A percentile compares a stretch with the other conserved stretches of the same genome.
phyloP scores from a whole-genome alignment of 768 basidiomycete genomes.

The Leccinum olivaceopallidum region DNA sequence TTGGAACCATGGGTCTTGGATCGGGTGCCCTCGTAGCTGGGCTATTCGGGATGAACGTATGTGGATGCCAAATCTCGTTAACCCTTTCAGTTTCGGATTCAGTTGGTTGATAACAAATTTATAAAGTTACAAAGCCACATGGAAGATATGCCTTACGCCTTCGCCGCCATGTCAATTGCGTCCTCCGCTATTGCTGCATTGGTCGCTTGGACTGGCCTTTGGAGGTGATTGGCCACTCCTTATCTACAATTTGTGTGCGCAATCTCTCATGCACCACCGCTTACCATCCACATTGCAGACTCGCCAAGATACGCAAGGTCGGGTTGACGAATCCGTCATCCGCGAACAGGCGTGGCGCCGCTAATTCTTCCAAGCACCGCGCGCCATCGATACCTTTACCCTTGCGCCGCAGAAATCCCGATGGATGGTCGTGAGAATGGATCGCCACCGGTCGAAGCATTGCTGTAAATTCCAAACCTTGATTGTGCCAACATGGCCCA shows the following conservation, averaged over 20 bases:
- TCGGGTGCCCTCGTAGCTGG: conserved; percentile 89
- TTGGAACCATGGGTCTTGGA: conserved; percentile 90
- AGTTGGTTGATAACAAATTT: conserved; percentile 23
- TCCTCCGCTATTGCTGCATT: conserved; percentile 59
- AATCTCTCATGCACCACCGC: conserved; percentile 6
- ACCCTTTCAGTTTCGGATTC: conserved; percentile 26
- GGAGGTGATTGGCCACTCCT: conserved; percentile 43
- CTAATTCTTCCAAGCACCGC: conserved; percentile 18
- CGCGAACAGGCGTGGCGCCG: conserved; percentile 10
- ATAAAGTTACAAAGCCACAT: conserved; percentile 70
- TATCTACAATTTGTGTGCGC: conserved; percentile 14
- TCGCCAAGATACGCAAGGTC: conserved; percentile 48
- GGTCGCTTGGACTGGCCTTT: conserved; percentile 66
- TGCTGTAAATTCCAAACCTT: not conserved
- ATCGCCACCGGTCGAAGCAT: conserved; percentile 1
- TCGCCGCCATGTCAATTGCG: conserved; percentile 60
- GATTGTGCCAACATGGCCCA: not conserved
- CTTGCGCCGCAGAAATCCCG: conserved; percentile 38
- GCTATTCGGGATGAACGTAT: conserved; percentile 94
- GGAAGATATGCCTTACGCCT: conserved; percentile 74
- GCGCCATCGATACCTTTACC: conserved; percentile 40
- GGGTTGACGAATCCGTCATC: conserved; percentile 38
- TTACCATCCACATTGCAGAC: conserved; percentile 23
- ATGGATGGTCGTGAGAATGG: conserved; percentile 40
- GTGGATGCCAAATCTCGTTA: conserved; percentile 31